Evolutionary conservation across 2,329 filamentous ascomycete genomes (phyloP).

Genomic region (Aphanocladium album): DNA sequence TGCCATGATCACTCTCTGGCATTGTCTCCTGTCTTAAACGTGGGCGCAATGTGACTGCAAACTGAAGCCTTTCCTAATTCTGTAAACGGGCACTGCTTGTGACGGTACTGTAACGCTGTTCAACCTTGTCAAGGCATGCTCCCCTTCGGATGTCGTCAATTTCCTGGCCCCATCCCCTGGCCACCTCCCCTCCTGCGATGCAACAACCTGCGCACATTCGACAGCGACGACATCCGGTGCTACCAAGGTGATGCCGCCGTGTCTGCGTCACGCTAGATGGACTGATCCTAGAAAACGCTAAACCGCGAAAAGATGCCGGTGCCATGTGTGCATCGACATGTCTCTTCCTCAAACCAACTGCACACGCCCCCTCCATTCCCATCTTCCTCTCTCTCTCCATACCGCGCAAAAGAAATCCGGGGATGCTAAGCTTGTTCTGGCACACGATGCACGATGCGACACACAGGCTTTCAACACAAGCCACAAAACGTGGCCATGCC

Average conservation of each 20-base stretch:
- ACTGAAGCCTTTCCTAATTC: slow-evolving; percentile 1
- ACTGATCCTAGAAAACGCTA: neutral
- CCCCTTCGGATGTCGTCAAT: neutral
- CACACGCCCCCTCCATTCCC: neutral
- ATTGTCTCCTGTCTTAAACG: neutral
- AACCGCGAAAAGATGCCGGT: neutral
- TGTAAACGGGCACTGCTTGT: neutral
- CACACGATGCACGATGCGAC: neutral
- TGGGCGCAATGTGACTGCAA: neutral
- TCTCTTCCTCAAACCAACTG: neutral
- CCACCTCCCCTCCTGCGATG: neutral
- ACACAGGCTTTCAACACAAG: neutral
- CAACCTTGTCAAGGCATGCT: neutral
- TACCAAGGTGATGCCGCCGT: neutral
- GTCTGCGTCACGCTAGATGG: neutral
- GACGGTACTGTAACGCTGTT: neutral
- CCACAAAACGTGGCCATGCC: neutral
- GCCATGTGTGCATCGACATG: neutral
- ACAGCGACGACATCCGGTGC: slow-evolving; percentile 1
- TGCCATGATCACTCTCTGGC: slow-evolving; percentile 9
- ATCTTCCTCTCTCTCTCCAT: neutral
- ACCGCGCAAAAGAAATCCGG: slow-evolving; percentile 7
- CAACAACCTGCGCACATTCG: neutral
- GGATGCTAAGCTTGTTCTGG: neutral
- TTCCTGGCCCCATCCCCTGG: neutral